These are phyloP conservation scores for Fusarium verrucosum DNA, from an alignment of 2,329 filamentous ascomycete genomes.

Conservation along the genomic window DNA sequence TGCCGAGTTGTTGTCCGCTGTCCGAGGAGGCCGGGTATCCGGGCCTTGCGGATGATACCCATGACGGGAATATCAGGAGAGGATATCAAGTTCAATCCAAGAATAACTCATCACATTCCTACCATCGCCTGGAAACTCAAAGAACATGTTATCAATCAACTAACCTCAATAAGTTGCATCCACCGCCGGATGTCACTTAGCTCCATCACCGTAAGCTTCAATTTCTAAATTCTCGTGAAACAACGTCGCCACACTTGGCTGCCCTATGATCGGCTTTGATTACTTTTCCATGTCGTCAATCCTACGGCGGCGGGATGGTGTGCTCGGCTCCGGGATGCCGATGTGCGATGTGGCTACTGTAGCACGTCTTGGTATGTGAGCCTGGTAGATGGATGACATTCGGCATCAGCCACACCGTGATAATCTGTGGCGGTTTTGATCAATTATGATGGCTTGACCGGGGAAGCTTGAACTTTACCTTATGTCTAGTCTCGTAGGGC, in stretches of 20 bases:
- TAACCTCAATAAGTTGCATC: background rate
- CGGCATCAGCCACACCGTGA: background rate
- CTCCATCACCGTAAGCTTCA: background rate
- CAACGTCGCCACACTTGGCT: background rate
- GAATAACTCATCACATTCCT: background rate
- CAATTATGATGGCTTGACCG: background rate
- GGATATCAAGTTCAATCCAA: background rate
- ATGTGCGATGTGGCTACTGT: conserved; percentile 8
- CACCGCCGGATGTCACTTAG: background rate
- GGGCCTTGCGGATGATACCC: background rate
- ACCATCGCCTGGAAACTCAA: background rate
- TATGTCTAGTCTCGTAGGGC: background rate
- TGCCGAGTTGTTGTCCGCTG: background rate
- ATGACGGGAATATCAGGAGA: conserved; percentile 1
- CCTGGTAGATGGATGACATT: background rate
- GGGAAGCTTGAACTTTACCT: background rate
- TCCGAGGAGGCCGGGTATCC: conserved; percentile 7
- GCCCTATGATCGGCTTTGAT: conserved; percentile 3
- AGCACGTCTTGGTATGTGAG: background rate
- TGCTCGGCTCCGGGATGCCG: conserved; percentile 29
- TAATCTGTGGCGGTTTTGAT: background rate
- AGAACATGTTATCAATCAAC: background rate
- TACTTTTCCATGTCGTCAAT: conserved; percentile 15
- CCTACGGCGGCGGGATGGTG: conserved; percentile 16
- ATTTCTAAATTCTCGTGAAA: background rate